phyloP scores from a whole-genome alignment of 495 filamentous ascomycete species.

The Penicillium lividum region DNA sequence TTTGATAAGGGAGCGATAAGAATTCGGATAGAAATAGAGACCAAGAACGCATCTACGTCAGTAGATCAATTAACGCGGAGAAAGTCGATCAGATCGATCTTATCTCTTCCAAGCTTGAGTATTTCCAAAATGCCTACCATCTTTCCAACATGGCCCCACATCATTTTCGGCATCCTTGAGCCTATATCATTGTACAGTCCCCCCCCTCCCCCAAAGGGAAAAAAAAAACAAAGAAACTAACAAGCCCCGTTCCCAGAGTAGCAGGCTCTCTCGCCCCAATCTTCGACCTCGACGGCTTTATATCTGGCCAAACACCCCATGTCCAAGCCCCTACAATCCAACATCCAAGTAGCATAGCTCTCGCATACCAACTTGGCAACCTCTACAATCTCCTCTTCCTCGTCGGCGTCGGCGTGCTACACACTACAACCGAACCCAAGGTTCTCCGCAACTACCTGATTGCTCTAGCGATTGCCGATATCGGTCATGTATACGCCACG shows the following conservation, averaged over 20 bases:
- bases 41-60: slow-evolving; percentile 20
- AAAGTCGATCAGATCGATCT: neutral
- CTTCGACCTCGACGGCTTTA: slow-evolving; percentile 57
- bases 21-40: slow-evolving; percentile 8
- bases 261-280: slow-evolving; percentile 58
- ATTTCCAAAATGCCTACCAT: slow-evolving; percentile 35
- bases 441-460: slow-evolving; percentile 69
- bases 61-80: slow-evolving; percentile 1
- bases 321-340: slow-evolving; percentile 27
- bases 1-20: slow-evolving; percentile 23
- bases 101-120: neutral
- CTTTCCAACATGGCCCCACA: slow-evolving; percentile 43
- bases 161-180: slow-evolving; percentile 58
- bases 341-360: slow-evolving; percentile 46
- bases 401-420: slow-evolving; percentile 59
- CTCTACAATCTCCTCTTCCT: slow-evolving; percentile 65
- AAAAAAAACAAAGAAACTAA: slow-evolving; percentile 11
- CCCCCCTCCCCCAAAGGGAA: slow-evolving; percentile 6
- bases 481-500: slow-evolving; percentile 69
- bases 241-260: slow-evolving; percentile 40
- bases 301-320: slow-evolving; percentile 56
- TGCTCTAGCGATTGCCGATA: slow-evolving; percentile 64
- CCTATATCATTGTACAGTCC: slow-evolving; percentile 63
- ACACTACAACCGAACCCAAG: slow-evolving; percentile 61
- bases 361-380: slow-evolving; percentile 67